A percentile compares a stretch with the other conserved stretches of the same genome.
These are phyloP conservation scores for Lycium barbarum DNA, from an alignment of 257 asterid genomes.

Conservation along the genomic window DNA sequence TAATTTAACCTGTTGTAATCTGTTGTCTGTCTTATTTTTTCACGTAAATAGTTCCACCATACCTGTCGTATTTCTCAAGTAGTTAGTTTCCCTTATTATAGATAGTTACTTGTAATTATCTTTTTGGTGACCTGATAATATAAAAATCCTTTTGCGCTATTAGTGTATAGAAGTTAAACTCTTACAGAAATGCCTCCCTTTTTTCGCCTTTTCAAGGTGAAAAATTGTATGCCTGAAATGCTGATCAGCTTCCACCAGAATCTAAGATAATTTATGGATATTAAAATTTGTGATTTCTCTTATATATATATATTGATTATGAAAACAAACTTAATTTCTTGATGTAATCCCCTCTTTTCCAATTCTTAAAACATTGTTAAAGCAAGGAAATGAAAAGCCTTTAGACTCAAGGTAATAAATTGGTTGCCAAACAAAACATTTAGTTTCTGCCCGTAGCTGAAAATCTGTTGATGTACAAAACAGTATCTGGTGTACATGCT, in stretches of 20 bases:
- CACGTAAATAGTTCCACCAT: background rate
- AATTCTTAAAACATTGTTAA: background rate
- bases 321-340: background rate
- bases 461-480: slow-evolving; percentile 5
- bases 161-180: background rate
- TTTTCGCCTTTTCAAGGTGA: background rate
- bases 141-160: background rate
- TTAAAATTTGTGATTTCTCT: background rate
- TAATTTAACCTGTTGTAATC: background rate
- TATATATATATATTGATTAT: too few species aligned
- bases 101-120: background rate
- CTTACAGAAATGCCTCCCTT: background rate
- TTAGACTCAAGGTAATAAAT: background rate
- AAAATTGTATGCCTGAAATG: too few species aligned
- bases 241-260: too few species aligned
- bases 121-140: background rate
- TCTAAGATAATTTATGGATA: too few species aligned
- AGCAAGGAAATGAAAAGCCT: background rate
- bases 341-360: background rate
- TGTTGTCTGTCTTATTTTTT: background rate
- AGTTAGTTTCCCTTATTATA: background rate
- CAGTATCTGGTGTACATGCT: slow-evolving; percentile 85
- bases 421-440: background rate
- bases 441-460: background rate
- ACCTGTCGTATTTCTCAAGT: background rate